These are phyloP conservation scores for Cornus florida DNA, from an alignment of 148 eudicot genomes.

Conservation along the genomic window DNA sequence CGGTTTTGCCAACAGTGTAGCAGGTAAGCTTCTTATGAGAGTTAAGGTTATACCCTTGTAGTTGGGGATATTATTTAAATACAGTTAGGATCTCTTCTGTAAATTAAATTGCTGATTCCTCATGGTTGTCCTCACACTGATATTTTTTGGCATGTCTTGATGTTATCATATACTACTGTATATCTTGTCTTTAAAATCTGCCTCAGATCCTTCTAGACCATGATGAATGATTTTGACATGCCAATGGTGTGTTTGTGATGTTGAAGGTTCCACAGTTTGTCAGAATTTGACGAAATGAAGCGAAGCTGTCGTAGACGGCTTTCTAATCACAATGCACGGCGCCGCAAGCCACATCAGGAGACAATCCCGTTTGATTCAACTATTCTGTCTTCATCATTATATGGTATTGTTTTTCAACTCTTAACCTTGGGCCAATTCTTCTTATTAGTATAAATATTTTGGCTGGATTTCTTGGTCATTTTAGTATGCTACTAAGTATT, in stretches of 20 bases:
- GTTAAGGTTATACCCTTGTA: neutral
- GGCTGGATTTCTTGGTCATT: neutral
- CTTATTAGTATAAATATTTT: neutral
- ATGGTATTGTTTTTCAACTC: constrained; percentile 33
- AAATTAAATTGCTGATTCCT: neutral
- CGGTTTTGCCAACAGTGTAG: constrained; percentile 99
- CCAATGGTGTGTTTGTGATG: neutral
- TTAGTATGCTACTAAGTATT: neutral
- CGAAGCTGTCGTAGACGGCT: constrained; percentile 94
- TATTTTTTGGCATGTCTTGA: neutral
- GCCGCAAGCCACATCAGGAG: constrained; percentile 82
- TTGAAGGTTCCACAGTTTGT: constrained; percentile 80
- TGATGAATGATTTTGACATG: constrained; percentile 5
- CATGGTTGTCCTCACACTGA: neutral
- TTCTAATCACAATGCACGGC: constrained; percentile 91
- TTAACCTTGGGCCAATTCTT: neutral
- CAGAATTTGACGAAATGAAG: constrained; percentile 90
- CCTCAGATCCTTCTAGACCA: neutral
- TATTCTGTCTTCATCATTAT: constrained; percentile 52
- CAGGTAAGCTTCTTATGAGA: constrained; percentile 49
- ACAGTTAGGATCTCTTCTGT: neutral
- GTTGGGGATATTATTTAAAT: neutral
- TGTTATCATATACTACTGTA: neutral
- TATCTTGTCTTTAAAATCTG: neutral
- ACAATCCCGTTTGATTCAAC: constrained; percentile 59